Conservation (phyloP, 2,329 filamentous ascomycete species). For the Ambrosiella xylebori region DNA sequence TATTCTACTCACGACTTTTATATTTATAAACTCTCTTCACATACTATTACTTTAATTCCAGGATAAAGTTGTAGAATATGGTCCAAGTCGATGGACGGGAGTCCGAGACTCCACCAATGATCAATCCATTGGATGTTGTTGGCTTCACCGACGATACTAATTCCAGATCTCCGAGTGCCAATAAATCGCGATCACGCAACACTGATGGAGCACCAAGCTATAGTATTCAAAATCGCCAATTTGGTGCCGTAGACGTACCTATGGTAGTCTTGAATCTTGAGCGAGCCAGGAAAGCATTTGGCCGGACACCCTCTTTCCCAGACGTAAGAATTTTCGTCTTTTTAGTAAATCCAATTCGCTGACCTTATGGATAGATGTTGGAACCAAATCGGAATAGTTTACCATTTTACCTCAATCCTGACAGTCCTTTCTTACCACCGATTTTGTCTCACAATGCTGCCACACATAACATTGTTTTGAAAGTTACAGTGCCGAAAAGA, state of each 20-base stretch:
- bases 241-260: slow-evolving; percentile 27
- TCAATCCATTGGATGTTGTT: background rate
- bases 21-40: no score
- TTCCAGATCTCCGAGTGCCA: background rate
- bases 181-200: background rate
- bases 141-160: background rate
- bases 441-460: slow-evolving; percentile 58
- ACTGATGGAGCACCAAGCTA: slow-evolving; percentile 10
- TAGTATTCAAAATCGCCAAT: slow-evolving; percentile 19
- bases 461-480: slow-evolving; percentile 72
- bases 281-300: slow-evolving; percentile 26
- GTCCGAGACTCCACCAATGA: no score
- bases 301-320: slow-evolving; percentile 22
- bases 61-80: no score
- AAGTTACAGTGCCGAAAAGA: slow-evolving; percentile 69
- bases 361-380: slow-evolving; percentile 22
- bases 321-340: slow-evolving; percentile 19
- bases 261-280: slow-evolving; percentile 28
- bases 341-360: background rate
- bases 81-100: no score
- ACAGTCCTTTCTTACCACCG: slow-evolving; percentile 63
- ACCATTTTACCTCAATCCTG: slow-evolving; percentile 60
- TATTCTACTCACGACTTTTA: no score
- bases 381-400: slow-evolving; percentile 33
- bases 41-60: no score